Evolutionary conservation across 2,329 filamentous ascomycete species (phyloP).

Genomic region (Fusarium heterosporum): DNA sequence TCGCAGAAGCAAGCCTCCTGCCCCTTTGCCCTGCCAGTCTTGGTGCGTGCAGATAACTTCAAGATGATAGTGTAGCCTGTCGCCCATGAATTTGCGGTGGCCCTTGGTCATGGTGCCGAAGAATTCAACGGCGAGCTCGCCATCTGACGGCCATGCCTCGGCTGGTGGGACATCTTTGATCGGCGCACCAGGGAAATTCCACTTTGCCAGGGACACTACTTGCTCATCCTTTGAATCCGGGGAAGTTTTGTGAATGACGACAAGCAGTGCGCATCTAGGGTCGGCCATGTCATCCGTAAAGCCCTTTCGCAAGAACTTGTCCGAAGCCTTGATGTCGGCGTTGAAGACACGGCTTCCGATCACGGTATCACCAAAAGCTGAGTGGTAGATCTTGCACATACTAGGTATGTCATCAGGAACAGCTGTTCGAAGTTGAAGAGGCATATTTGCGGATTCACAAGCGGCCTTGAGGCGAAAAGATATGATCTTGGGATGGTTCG

Average conservation of each 20-base stretch:
- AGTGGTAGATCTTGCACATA: slow-evolving; percentile 58
- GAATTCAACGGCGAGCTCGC: slow-evolving; percentile 56
- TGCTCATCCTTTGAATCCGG: slow-evolving; percentile 32
- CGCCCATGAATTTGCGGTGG: slow-evolving; percentile 54
- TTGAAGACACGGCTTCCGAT: slow-evolving; percentile 56
- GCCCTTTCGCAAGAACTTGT: slow-evolving; percentile 52
- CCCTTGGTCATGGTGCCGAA: slow-evolving; percentile 53
- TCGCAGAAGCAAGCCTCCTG: slow-evolving; percentile 56
- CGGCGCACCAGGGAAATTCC: slow-evolving; percentile 52
- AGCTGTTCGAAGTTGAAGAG: slow-evolving; percentile 53
- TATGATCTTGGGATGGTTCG: neutral
- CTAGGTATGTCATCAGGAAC: slow-evolving; percentile 54
- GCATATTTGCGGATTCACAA: slow-evolving; percentile 31
- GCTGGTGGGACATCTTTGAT: slow-evolving; percentile 44
- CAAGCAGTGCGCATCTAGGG: slow-evolving; percentile 54
- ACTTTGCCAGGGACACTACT: slow-evolving; percentile 62
- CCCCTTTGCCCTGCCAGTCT: slow-evolving; percentile 60
- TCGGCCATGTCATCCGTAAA: slow-evolving; percentile 56
- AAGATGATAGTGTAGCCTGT: slow-evolving; percentile 61
- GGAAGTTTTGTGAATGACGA: slow-evolving; percentile 51
- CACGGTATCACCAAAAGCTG: slow-evolving; percentile 56
- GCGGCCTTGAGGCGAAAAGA: neutral
- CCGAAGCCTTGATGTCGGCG: slow-evolving; percentile 37
- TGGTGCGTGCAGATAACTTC: slow-evolving; percentile 59
- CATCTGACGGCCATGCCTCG: slow-evolving; percentile 55